Base-by-base conservation (phyloP, 257 asterid species). In the Haberlea rhodopensis region DNA sequence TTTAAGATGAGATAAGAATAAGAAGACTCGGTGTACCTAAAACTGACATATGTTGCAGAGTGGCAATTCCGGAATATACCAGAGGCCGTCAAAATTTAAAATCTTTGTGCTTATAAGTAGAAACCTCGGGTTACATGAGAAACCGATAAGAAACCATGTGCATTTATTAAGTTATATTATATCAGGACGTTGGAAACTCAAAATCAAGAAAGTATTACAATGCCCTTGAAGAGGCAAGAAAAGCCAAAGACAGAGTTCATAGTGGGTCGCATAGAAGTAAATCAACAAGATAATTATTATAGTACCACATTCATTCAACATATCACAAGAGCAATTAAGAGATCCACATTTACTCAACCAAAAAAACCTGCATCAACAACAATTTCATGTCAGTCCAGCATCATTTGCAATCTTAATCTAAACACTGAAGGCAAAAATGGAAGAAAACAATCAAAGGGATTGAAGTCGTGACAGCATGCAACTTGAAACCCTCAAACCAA, bases 281-380 rank as follows among this genome's bases (percentile, higher is more conserved):
- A 59, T 65, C 43, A 32, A 63, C 70, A 60, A 49, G 49, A 43
- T n/a, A 60, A 48, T 72, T 81, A 75, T 80, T 80, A 53, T 77
- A 77, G n/a, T 65, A 64, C 67, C 72, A 68, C 62, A 63, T 51
- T 40, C 60, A 43, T 73, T 62, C 55, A 67, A 29, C 65, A 66
- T 20, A 70, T 43, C 65, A 69, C 5, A 34, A 25, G 27, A 51
- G 53, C 62, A 66, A 68, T 31, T 29, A 6, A 59, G 66, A 69
- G 79, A 66, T 40, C 57, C 73, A 69, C 16, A 29, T 22, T 37
- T 22, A 54, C 60, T 60, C 76, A 72, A 16, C 59, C 49, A 26
- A 54, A 25, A 51, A 48, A 25, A 43, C 59, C 86, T 78, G 86
- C 72, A 70, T 46, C 63, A 67, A 21, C 49, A 74, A 52, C 40